Base-by-base conservation (phyloP, 192 early-diverging fungal species). In the Haplosporangium gracile region DNA sequence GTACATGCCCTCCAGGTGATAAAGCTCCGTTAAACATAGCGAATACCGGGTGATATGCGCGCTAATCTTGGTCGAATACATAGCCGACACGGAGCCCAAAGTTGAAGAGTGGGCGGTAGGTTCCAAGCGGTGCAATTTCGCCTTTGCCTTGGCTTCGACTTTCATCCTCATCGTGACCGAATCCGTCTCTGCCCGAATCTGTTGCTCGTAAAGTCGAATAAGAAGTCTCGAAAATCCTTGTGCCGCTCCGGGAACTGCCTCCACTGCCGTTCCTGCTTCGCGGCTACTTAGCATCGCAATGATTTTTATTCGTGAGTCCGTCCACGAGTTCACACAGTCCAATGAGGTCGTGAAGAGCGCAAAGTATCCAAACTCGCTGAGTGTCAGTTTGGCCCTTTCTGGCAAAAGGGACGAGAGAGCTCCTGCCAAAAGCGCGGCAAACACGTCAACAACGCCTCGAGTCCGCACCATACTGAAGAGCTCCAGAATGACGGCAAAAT, bases 291-390 rank as follows among this genome's bases (percentile, higher is more conserved):
- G 45, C 65, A 81, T 77, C 3, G 79, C 84, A 78, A 86, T 86
- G 49, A 78, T 78, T 47, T 86, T 86, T 63, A 86, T 68, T 4
- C 75, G 57, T 1, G 79, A 65, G 34, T 86, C 78, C 4, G 76
- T 42, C 84, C 84, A 86, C 16, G 84, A 86, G 22, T 53, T 34
- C 18, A 81, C 39, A 70, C 84, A 77, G 24, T 86, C 84, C 84
- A 86, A 74, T 2, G 84, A 78, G 1, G 84, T 86, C 18, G 84
- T 86, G 38, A 86, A 86, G 22, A 86, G 72, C 0, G 79, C 84
- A 81, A 81, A 78, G 72, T 86, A 86, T 34, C 84, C 84, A 75
- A 86, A 86, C 51, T 86, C 84, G 29, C 79, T 86, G 38, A 86
- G 32, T 4, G 84, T 86, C 70, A 86, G 34, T 38, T 86, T 86